Conservation (phyloP, 768 basidiomycete genomes). For the Pleurotus tuoliensis region DNA sequence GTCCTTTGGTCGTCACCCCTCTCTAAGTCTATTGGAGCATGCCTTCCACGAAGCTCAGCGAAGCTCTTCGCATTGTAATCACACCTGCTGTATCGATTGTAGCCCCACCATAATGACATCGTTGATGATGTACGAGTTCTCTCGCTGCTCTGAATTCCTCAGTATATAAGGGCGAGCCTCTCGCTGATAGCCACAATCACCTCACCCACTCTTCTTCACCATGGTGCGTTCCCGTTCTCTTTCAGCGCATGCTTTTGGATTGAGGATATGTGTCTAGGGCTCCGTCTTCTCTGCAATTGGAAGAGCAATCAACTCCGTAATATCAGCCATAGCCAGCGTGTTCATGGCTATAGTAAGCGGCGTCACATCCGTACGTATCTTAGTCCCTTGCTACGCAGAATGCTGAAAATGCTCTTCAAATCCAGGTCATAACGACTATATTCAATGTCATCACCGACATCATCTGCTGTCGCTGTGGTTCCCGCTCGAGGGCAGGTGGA, state of each 20-base stretch:
- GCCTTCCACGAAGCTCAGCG: neutral
- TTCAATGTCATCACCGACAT: constrained; percentile 56
- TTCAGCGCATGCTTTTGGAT: neutral
- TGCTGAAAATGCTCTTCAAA: neutral
- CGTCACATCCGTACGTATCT: constrained; percentile 31
- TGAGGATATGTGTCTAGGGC: constrained; percentile 24
- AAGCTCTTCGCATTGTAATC: neutral
- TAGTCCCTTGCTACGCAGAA: neutral
- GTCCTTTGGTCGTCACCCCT: constrained; percentile 50
- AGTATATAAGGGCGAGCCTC: neutral
- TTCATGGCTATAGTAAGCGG: constrained; percentile 36
- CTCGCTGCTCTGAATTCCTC: neutral
- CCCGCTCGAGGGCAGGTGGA: neutral
- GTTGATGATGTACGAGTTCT: neutral
- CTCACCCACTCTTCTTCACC: neutral
- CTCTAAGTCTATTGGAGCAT: constrained; percentile 12
- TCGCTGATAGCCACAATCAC: neutral
- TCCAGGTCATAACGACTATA: constrained; percentile 59
- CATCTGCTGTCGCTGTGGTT: constrained; percentile 41
- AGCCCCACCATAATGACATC: neutral
- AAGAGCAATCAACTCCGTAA: constrained; percentile 32
- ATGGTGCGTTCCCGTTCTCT: neutral
- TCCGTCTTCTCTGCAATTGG: constrained; percentile 42
- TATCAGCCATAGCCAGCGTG: constrained; percentile 35
- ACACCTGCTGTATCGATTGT: neutral